Evolutionary conservation across 306 rosid species (phyloP), one percentile per base, ranked within the genome.

Genomic region (Vigna hirtella): DNA sequence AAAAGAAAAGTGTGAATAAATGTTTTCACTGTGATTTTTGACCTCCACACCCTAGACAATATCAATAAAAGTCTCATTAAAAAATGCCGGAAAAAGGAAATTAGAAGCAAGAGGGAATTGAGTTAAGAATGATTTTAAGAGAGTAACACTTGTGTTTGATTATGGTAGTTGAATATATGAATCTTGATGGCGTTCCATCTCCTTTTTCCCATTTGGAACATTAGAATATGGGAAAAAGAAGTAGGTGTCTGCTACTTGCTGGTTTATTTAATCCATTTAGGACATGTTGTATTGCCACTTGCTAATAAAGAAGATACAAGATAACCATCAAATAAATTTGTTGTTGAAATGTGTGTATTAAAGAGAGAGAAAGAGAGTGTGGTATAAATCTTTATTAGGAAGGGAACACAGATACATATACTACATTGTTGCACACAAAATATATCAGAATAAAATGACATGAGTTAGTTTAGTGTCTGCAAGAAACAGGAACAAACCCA

Each of bases 401-500:
- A 26, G 28, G 28, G 28, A 26, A 26, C 28, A 30, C 34, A 30
- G 34, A 30, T 30, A 3, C 34, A 30, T 30, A 30, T 30, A 30
- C 34, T 30, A 30, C 34, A 59, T 28, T 59, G 66, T 59, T 59
- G 17, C 9, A 26, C 66, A 14, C 15, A 28, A 59, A 59, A 13
- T 38, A 59, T 26, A 3, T 14, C 0, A 26, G 18, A 26, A 59
- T 59, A 28, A 17, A 59, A 28, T 28, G 40, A 59, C 17, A 59
- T 7, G 43, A 61, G 43, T 2, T 30, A 32, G 67, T 32, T 61
- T 61, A 15, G 43, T 61, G 67, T 13, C 43, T 61, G 13, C 9
- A 61, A 30, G 20, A 61, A 61, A 30, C 10, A 30, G 42, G 43
- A 61, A 61, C 66, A 61, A 61, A 61, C 66, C 18, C 66, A 30